phyloP scores from a whole-genome alignment of 2,329 filamentous ascomycete species.

The Teratosphaeriaceae sp. region DNA sequence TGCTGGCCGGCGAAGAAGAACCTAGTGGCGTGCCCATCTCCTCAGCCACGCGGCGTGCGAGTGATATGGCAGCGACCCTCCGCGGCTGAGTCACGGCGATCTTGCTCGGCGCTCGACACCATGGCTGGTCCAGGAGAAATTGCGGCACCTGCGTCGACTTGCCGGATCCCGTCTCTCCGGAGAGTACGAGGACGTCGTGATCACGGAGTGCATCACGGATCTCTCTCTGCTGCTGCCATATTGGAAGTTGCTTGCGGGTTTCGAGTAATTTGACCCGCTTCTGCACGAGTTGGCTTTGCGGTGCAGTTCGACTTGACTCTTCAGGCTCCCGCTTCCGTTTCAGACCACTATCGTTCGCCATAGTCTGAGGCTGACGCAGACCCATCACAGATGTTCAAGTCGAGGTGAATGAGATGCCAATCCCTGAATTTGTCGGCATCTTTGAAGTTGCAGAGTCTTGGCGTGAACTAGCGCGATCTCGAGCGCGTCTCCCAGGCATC shows the following conservation, averaged over 20 bases:
- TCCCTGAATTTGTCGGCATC: not conserved
- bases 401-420: too few relatives aligned
- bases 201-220: constrained; percentile 58
- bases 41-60: constrained; percentile 79
- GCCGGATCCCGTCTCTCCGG: constrained; percentile 92
- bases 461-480: not conserved
- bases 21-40: constrained; percentile 67
- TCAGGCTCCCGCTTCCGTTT: constrained; percentile 15
- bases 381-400: too few relatives aligned
- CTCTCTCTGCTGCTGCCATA: constrained; percentile 66
- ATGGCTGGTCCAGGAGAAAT: constrained; percentile 71
- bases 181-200: constrained; percentile 70
- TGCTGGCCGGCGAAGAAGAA: constrained; percentile 50
- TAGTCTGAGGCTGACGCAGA: not conserved
- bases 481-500: not conserved
- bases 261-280: constrained; percentile 22
- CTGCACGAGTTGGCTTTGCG: constrained; percentile 8
- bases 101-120: constrained; percentile 65
- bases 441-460: not conserved
- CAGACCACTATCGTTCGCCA: not conserved
- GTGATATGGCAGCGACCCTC: constrained; percentile 84
- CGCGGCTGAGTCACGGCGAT: constrained; percentile 94
- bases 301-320: not conserved
- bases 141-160: constrained; percentile 97
- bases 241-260: constrained; percentile 63